Evolutionary conservation across 2,329 filamentous ascomycete species (phyloP), one percentile per base, ranked within the genome.

Genomic region (Trichoderma sp.): DNA sequence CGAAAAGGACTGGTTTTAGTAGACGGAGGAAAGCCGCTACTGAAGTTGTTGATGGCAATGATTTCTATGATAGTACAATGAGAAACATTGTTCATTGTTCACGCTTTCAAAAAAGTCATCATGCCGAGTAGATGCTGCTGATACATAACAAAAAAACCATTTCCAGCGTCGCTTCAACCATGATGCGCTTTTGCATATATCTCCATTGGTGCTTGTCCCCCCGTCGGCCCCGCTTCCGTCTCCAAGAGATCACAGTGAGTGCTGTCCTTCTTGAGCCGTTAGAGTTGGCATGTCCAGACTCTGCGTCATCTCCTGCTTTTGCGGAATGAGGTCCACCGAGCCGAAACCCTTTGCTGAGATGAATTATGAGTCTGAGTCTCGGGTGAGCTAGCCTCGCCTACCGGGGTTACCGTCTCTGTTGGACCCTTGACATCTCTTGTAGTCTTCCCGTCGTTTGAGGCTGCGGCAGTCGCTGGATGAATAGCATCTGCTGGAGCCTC

Each of bases 1-100:
- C 85, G 85, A 88, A 88, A 84, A 85, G 84, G 82, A 84, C 82
- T 83, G 85, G 85, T 85, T 85, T 84, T 86, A 82, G 81, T 85
- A 84, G 84, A 83, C 79, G 80, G 80, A 79, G 78, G 79, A 79
- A 78, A 77, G 78, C 79, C 79, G 81, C 81, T 82, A 82, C 80
- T 81, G 81, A 83, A 79, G 80, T 82, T 80, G 80, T 79, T 83
- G 80, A 84, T 81, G 81, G 81, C 80, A 81, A 82, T 79, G 80
- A 78, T 79, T 81, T 82, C 81, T 79, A 83, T 79, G 79, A 82
- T 81, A 82, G 81, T 82, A 81, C 80, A 82, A 82, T 79, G 80
- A 80, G 78, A 79, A 79, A 78, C 80, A 80, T 80, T 81, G 79
- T 81, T 79, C 77, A 80, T 80, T 81, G 79, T 81, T 79, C 77